A percentile compares a stretch with the other conserved stretches of the same genome.
phyloP scores from a whole-genome alignment of 306 rosid species.

The Dryas drummondii region DNA sequence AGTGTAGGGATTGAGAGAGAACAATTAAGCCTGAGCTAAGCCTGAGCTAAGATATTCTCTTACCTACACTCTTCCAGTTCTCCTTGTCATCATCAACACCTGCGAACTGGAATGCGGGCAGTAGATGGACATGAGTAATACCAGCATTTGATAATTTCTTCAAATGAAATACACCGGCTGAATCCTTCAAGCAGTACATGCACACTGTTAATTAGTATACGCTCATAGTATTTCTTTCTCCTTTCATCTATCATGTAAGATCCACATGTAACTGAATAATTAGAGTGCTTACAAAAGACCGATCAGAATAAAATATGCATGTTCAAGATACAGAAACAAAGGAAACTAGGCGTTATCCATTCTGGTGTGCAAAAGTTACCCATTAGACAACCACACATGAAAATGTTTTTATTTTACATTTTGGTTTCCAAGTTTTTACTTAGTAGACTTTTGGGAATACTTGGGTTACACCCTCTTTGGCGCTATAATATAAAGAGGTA shows the following conservation, averaged over 20 bases:
- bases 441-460: background rate
- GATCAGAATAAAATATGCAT: background rate
- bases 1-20: background rate
- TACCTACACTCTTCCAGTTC: constrained; percentile 79
- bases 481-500: background rate
- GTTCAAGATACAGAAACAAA: constrained; percentile 4
- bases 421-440: background rate
- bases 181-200: constrained; percentile 57
- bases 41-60: constrained; percentile 26
- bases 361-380: background rate
- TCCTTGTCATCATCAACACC: constrained; percentile 84
- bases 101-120: constrained; percentile 87
- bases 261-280: background rate
- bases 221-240: constrained; percentile 13
- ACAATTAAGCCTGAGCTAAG: constrained; percentile 5
- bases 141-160: constrained; percentile 85
- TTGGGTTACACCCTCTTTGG: background rate
- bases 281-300: background rate
- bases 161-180: constrained; percentile 74
- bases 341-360: background rate
- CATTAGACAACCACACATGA: background rate
- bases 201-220: constrained; percentile 27
- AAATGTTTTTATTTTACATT: background rate
- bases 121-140: constrained; percentile 79
- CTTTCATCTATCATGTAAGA: constrained; percentile 10